Evolutionary conservation across 768 basidiomycete genomes (phyloP).

Genomic region (Chalciporus pseudorubinellus): DNA sequence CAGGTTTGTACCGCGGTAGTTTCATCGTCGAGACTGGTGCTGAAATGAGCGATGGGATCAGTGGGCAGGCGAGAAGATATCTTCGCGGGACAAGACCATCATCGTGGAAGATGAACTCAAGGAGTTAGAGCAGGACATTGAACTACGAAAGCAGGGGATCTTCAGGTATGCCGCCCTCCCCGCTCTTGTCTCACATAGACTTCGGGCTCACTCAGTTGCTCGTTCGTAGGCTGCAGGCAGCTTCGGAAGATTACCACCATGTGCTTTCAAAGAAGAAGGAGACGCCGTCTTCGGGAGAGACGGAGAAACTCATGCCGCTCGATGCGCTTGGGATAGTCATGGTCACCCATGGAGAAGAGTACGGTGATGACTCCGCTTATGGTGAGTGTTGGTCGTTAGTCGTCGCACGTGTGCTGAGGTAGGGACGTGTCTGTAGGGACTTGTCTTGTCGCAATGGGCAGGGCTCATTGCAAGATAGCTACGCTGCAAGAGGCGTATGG

Average conservation of each 20-base stretch:
- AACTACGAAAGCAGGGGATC: constrained; percentile 71
- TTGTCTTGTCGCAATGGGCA: constrained; percentile 72
- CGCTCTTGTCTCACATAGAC: neutral
- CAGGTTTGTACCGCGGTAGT: constrained; percentile 48
- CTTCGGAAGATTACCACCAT: constrained; percentile 69
- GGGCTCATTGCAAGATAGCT: constrained; percentile 83
- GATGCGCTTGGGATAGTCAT: constrained; percentile 84
- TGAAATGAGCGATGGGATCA: constrained; percentile 33
- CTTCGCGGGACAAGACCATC: constrained; percentile 75
- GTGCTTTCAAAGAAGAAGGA: constrained; percentile 75
- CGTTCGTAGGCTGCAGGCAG: constrained; percentile 57
- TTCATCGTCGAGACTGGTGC: constrained; percentile 2
- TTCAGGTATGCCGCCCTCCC: constrained; percentile 53
- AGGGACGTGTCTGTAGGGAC: constrained; percentile 44
- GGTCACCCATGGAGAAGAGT: constrained; percentile 82
- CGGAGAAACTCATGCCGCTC: constrained; percentile 70
- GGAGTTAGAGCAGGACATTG: constrained; percentile 82
- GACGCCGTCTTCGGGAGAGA: constrained; percentile 55
- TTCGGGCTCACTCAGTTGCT: neutral
- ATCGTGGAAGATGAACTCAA: constrained; percentile 71
- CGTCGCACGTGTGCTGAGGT: neutral
- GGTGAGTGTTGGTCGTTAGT: constrained; percentile 40
- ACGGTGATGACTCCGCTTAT: constrained; percentile 71
- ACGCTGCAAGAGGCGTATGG: constrained; percentile 82
- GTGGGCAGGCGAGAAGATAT: constrained; percentile 91